phyloP scores from a whole-genome alignment of 495 filamentous ascomycete species.

The Aspergillus homomorphus region DNA sequence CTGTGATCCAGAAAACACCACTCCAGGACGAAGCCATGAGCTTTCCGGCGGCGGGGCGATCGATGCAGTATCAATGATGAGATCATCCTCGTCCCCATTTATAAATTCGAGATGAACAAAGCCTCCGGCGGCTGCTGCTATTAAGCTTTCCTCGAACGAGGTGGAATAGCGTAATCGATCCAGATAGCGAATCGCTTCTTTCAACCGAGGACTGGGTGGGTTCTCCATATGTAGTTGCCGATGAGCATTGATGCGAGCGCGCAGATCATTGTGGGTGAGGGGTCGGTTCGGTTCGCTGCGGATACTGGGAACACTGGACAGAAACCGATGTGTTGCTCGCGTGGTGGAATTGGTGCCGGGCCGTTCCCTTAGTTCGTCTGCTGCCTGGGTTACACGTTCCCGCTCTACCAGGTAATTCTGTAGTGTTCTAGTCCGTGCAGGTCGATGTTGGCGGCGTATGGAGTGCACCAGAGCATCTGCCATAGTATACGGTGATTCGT shows the following conservation, averaged over 20 bases:
- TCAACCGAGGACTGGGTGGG: constrained; percentile 43
- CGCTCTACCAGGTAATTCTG: constrained; percentile 48
- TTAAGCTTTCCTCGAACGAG: constrained; percentile 54
- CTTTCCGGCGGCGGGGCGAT: constrained; percentile 55
- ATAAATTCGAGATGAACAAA: constrained; percentile 45
- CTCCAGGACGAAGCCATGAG: constrained; percentile 65
- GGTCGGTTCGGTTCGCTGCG: constrained; percentile 30
- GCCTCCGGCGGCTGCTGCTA: constrained; percentile 47
- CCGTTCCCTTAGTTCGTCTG: constrained; percentile 33
- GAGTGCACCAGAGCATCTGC: constrained; percentile 50
- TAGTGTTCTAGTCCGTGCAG: constrained; percentile 43
- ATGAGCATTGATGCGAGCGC: constrained; percentile 47
- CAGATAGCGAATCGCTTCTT: constrained; percentile 64
- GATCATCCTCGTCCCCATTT: constrained; percentile 54
- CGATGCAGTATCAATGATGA: constrained; percentile 55
- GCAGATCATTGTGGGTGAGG: constrained; percentile 43
- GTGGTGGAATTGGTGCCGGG: constrained; percentile 20
- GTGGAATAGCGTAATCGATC: constrained; percentile 56
- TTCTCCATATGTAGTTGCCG: constrained; percentile 51
- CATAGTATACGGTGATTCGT: constrained; percentile 25
- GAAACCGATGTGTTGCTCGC: constrained; percentile 38
- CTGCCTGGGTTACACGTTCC: constrained; percentile 33
- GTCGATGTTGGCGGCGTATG: constrained; percentile 45
- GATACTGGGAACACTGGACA: constrained; percentile 30
- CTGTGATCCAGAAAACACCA: constrained; percentile 63